Base-by-base conservation (phyloP, 768 basidiomycete genomes). In the Leccinum sublutescens region DNA sequence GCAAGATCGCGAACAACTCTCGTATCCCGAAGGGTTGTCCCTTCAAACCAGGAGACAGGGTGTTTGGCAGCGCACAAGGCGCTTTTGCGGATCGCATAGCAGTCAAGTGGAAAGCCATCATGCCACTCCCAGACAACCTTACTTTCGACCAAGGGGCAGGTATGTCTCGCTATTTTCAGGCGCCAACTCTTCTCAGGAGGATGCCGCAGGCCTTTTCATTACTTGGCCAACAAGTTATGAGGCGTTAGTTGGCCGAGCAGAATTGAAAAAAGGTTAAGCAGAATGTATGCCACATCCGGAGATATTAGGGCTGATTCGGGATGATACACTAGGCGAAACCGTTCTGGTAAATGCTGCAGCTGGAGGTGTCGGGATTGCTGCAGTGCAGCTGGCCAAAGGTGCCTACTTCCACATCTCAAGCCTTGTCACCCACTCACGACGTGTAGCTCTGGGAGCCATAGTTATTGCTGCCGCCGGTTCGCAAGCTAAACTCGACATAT, bases 221-320 rank as follows among this genome's bases (percentile, higher is more conserved):
- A 95, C 93, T 8, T 94, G 90, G 85, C 92, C 94, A 0, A 98
- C 96, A 6, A 89, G 87, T 61, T 98, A 97, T 66, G 95, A 95
- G 68, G 97, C 87, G 0, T 77, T 99, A 14, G 89, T 94, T 0
- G 90, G 89, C 11, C 80, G 95, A 53, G 96, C 93, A 12, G 77
- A 90, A 50, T 74, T 95, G 45, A 85, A 94, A 68, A 75, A 84
- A 55, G 94, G 92, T 87, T 38, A 78, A 67, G 19, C 12, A n/a
- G 31, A 36, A 3, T 14, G 8, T 40, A 52, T 36, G 2, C 38
- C 33, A 34, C 33, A 7, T 53, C 17, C 45, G 38, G 47, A 57
- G 27, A 55, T 21, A 54, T 19, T 11, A 25, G n/a, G n/a, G 52
- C 62, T 68, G 19, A 64, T 54, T 34, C 25, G 29, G 29, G 23